Evolutionary conservation across 352 stramenopile genomes (phyloP), one percentile per base, ranked within the genome.

Genomic region (Albugo candida): DNA sequence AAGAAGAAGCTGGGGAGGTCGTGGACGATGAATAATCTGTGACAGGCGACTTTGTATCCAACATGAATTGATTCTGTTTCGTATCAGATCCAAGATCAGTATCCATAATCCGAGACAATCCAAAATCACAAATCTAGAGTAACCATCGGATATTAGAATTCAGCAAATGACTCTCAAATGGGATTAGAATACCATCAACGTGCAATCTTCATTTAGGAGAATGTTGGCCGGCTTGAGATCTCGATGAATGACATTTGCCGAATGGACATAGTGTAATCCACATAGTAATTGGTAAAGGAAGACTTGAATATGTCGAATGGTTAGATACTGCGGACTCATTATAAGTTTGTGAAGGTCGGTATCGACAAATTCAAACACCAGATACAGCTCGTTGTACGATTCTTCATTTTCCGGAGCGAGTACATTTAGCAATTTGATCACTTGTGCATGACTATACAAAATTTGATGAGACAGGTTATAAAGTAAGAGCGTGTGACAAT

Each of bases 181-280:
- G 14, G 48, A 35, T 13, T 5, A 16, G 16, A 34, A 1, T 47
- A 59, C 53, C 42, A 54, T 56, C 36, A 59, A 48, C 14, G 48
- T 57, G 41, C 53, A 59, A 39, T 59, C 53, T 51, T 59, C 53
- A 19, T 59, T 67, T 16, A 66, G 49, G 1, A 66, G 39, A 31
- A 66, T 65, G 27, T 66, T 66, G 31, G 53, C 48, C 4, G 57
- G 57, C 43, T 64, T 64, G 42, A 64, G 55, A 45, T 64, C 57
- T 16, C 57, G 54, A 21, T 64, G 57, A 43, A 64, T 64, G 16
- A 64, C 56, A 39, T 64, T 63, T 27, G 50, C 49, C 17, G 64
- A 80, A 44, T 92, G 78, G 47, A 92, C 83, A 51, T 87, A 92
- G 56, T 92, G 87, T 13, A 91, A 52, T 6, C 66, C 74, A 38